A percentile compares a stretch with the other conserved stretches of the same genome.
phyloP scores from a whole-genome alignment of 2,329 filamentous ascomycete genomes.

The Fusarium mexicanum region DNA sequence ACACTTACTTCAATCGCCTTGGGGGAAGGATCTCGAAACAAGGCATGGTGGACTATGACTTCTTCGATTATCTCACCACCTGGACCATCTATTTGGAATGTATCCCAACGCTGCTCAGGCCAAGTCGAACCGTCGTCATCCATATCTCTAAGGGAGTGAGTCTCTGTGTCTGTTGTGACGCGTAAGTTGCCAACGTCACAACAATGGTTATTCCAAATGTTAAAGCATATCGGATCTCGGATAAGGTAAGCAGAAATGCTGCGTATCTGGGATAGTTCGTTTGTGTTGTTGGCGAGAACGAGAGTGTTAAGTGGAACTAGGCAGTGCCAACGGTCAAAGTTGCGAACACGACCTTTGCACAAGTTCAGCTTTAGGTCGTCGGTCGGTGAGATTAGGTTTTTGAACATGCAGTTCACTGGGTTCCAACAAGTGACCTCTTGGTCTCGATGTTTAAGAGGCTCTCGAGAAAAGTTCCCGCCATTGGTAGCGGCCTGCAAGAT shows the following conservation, averaged over 20 bases:
- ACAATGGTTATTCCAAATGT: neutral
- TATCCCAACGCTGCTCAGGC: neutral
- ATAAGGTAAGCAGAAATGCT: neutral
- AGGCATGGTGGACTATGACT: fast-evolving
- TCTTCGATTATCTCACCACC: fast-evolving
- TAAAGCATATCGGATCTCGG: neutral
- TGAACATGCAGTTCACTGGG: neutral
- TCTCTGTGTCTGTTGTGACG: no score
- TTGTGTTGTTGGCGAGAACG: fast-evolving
- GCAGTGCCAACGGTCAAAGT: neutral
- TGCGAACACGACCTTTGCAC: neutral
- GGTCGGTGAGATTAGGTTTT: fast-evolving
- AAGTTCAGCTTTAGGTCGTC: neutral
- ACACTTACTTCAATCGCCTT: neutral
- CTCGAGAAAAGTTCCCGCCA: no score
- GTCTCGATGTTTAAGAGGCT: no score
- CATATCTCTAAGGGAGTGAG: fast-evolving
- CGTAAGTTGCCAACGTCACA: neutral
- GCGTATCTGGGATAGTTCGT: fast-evolving
- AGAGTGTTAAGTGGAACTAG: neutral
- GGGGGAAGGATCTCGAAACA: neutral
- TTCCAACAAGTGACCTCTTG: neutral
- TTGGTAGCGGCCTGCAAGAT: neutral
- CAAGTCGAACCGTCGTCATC: neutral
- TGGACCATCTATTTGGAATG: fast-evolving